These are phyloP conservation scores for Peronospora destructor DNA, from an alignment of 352 stramenopile species.

Conservation along the genomic window DNA sequence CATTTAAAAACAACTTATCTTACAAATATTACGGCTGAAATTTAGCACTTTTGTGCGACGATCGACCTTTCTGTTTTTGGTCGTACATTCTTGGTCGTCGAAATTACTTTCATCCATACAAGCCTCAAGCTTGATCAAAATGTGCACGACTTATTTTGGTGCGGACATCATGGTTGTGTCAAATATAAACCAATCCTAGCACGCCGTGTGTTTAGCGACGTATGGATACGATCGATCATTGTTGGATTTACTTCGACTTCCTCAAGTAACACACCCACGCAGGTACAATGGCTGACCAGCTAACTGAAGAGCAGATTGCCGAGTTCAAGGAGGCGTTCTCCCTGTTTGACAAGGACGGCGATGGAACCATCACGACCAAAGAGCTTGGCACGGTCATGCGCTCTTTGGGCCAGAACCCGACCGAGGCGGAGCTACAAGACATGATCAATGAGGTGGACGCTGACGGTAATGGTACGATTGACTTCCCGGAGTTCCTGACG, in stretches of 20 bases:
- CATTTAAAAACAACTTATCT: too few relatives aligned
- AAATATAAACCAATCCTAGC: constrained; percentile 1
- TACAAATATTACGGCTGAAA: too few relatives aligned
- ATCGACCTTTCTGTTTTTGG: neutral
- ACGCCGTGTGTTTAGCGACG: neutral
- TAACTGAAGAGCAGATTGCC: constrained; percentile 95
- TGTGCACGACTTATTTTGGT: constrained; percentile 4
- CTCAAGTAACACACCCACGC: constrained; percentile 27
- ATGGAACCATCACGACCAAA: constrained; percentile 99
- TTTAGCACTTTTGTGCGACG: too few relatives aligned
- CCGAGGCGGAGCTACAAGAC: constrained; percentile 95
- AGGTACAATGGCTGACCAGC: constrained; percentile 77
- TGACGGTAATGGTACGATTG: constrained; percentile 98
- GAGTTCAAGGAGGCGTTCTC: constrained; percentile 99
- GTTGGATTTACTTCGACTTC: constrained; percentile 44
- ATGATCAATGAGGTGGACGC: constrained; percentile 99
- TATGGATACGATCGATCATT: constrained; percentile 39
- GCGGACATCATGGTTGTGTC: constrained; percentile 5
- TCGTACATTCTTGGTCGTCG: constrained; percentile 6
- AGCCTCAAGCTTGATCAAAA: neutral
- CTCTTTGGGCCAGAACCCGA: constrained; percentile 97
- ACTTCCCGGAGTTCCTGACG: constrained; percentile 99
- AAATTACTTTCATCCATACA: neutral
- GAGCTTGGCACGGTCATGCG: constrained; percentile 98
- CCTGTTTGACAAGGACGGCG: constrained; percentile 98